phyloP scores from a whole-genome alignment of 2,329 filamentous ascomycete species.

The Amylocarpus encephaloides region DNA sequence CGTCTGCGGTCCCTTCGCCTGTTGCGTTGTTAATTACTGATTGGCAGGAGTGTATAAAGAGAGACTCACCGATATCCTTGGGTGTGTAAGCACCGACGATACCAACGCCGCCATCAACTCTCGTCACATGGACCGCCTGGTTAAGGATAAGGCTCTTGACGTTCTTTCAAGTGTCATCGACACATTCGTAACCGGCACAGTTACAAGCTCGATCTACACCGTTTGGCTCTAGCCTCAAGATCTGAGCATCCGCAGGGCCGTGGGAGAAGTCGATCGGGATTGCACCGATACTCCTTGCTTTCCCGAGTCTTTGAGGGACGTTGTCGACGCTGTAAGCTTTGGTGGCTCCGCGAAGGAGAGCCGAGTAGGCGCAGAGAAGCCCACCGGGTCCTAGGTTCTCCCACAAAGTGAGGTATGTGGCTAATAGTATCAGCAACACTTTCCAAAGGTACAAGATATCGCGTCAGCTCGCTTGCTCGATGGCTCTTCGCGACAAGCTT shows the following conservation, averaged over 20 bases:
- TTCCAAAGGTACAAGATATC: too few species aligned
- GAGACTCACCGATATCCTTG: conserved; percentile 10
- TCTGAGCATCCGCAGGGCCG: conserved; percentile 28
- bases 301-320: conserved; percentile 23
- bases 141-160: conserved; percentile 20
- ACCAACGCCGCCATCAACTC: conserved; percentile 25
- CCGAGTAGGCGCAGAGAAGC: conserved; percentile 32
- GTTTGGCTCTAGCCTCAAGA: conserved; percentile 21
- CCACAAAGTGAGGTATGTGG: too few species aligned
- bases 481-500: too few species aligned
- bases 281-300: conserved; percentile 29
- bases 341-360: conserved; percentile 30
- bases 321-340: conserved; percentile 32
- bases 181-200: conserved; percentile 24
- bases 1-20: neutral
- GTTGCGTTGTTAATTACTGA: neutral
- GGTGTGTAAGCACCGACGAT: conserved; percentile 24
- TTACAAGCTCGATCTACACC: conserved; percentile 25
- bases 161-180: conserved; percentile 20
- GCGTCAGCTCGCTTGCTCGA: too few species aligned
- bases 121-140: conserved; percentile 22
- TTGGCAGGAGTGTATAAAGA: conserved; percentile 13
- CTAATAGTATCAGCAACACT: too few species aligned
- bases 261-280: conserved; percentile 32
- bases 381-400: conserved; percentile 26